A percentile compares a stretch with the other conserved stretches of the same genome.
Conservation (phyloP, 805 yeast species). For the Komagataella ulmi region DNA sequence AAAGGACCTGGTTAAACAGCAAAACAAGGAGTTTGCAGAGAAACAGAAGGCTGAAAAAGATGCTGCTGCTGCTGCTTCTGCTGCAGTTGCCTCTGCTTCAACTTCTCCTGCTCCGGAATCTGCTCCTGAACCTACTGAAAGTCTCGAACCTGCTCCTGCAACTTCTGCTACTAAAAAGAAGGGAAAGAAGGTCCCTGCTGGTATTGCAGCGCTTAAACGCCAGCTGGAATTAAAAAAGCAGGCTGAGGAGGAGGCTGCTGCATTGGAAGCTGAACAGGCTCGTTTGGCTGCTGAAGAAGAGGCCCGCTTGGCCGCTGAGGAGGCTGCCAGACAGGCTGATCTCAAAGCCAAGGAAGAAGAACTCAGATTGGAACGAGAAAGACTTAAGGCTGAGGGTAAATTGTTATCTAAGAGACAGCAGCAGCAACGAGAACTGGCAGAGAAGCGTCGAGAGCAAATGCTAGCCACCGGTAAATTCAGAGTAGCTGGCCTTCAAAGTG, state of each 20-base stretch:
- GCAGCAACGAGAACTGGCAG: conserved; percentile 77
- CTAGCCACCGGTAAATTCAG: conserved; percentile 59
- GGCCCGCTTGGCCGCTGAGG: conserved; percentile 41
- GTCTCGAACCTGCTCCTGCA: conserved; percentile 22
- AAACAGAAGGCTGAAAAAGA: conserved; percentile 16
- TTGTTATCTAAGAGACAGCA: conserved; percentile 87
- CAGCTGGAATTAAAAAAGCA: conserved; percentile 85
- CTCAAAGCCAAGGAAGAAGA: conserved; percentile 68
- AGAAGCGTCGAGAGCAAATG: conserved; percentile 80
- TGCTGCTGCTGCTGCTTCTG: conserved; percentile 19
- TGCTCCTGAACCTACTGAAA: conserved; percentile 16
- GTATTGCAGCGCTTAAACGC: conserved; percentile 79
- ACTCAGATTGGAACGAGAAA: conserved; percentile 78
- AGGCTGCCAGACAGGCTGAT: conserved; percentile 46
- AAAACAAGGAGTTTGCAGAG: conserved; percentile 27
- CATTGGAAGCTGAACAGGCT: conserved; percentile 59
- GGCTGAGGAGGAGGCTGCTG: conserved; percentile 70
- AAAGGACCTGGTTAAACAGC: conserved; percentile 11
- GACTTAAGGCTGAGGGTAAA: conserved; percentile 93
- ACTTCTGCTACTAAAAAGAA: conserved; percentile 23
- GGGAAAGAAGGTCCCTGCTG: conserved; percentile 78
- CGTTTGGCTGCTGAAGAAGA: conserved; percentile 36
- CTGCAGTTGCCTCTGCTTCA: conserved; percentile 17
- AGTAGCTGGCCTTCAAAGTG: conserved; percentile 56
- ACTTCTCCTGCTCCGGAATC: conserved; percentile 7